Evolutionary conservation across 2,329 filamentous ascomycete genomes (phyloP), one percentile per base, ranked within the genome.

Genomic region (Aspergillus piperis): DNA sequence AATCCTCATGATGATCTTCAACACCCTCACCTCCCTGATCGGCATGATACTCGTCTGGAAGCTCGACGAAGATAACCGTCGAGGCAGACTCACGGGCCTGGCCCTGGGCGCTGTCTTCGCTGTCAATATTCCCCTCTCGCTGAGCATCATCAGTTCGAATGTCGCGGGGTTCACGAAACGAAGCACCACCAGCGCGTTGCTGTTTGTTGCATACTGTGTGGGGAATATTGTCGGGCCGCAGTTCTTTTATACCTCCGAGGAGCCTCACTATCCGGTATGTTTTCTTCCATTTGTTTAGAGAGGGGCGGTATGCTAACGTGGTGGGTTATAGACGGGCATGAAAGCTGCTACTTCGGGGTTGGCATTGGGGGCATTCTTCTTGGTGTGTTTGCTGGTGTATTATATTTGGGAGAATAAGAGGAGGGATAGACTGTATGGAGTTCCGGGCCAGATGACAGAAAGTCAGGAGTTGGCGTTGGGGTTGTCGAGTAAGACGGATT

Each of bases 171-270:
- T 76, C 53, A 76, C 74, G 1, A 77, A 77, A 54, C 70, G 71
- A 27, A 73, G 71, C 47, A 69, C 69, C 0, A 70, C 73, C 3
- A 73, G 75, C 2, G 82, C 82, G 0, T 71, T 82, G 23, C 64
- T 85, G 17, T 85, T 85, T 58, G 79, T 80, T 0, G 83, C 70
- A 4, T 74, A 74, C 56, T 73, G 73, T 39, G 57, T 74, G 44
- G 72, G 71, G 3, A 75, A 75, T 41, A 75, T 76, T 32, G 65
- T 73, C 3, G 73, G 71, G 0, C 73, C 74, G 10, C 71, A 75
- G 41, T 71, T 75, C 44, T 75, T 74, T 53, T 49, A 73, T 11
- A 60, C 65, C 0, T 58, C 66, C 1, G 72, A 77, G 60, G 72
- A 76, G 25, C 75, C 73, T 11, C 42, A 30, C 10, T 75, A 75